Percentiles rank a stretch among this genome's conserved stretches.
These are phyloP conservation scores for Metarhizium anisopliae DNA, from an alignment of 2,329 filamentous ascomycete genomes.

Conservation along the genomic window DNA sequence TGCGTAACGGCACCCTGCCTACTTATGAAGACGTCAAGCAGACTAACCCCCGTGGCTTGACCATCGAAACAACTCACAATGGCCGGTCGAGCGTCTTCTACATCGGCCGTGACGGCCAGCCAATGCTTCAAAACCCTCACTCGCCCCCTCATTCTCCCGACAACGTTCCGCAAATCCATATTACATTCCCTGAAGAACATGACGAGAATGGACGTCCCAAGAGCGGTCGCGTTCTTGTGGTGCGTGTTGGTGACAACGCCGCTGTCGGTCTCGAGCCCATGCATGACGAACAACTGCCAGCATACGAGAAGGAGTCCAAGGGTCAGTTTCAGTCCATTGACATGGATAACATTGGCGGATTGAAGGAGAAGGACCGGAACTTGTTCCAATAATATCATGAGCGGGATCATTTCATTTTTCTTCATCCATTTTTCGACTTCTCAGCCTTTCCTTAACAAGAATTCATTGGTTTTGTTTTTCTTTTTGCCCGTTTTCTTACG, in stretches of 20 bases:
- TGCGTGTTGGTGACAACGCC: slow-evolving; percentile 79
- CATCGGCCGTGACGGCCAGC: slow-evolving; percentile 67
- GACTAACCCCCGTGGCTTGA: slow-evolving; percentile 44
- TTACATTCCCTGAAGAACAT: slow-evolving; percentile 95
- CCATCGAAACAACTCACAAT: slow-evolving; percentile 46
- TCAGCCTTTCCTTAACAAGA: slow-evolving; percentile 3
- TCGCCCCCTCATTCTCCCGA: slow-evolving; percentile 71
- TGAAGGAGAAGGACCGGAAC: slow-evolving; percentile 73
- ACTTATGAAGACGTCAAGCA: slow-evolving; percentile 57
- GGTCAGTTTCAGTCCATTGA: slow-evolving; percentile 87
- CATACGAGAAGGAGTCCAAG: slow-evolving; percentile 75
- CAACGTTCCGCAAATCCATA: slow-evolving; percentile 88
- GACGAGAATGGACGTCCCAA: slow-evolving; percentile 74
- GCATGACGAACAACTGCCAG: slow-evolving; percentile 70
- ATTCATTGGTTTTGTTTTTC: slow-evolving; percentile 5
- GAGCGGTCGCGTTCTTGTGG: slow-evolving; percentile 82
- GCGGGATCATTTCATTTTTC: slow-evolving; percentile 1
- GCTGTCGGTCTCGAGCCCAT: slow-evolving; percentile 83
- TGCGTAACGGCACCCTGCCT: slow-evolving; percentile 50
- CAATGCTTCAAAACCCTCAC: slow-evolving; percentile 65
- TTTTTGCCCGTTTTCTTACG: slow-evolving; percentile 2
- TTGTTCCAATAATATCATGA: slow-evolving; percentile 23
- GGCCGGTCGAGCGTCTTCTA: slow-evolving; percentile 64
- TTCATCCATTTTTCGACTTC: slow-evolving; percentile 6
- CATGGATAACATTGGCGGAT: slow-evolving; percentile 84